Evolutionary conservation across 2,329 filamentous ascomycete genomes (phyloP), one percentile per base, ranked within the genome.

Genomic region (Basipetospora chlamydospora): DNA sequence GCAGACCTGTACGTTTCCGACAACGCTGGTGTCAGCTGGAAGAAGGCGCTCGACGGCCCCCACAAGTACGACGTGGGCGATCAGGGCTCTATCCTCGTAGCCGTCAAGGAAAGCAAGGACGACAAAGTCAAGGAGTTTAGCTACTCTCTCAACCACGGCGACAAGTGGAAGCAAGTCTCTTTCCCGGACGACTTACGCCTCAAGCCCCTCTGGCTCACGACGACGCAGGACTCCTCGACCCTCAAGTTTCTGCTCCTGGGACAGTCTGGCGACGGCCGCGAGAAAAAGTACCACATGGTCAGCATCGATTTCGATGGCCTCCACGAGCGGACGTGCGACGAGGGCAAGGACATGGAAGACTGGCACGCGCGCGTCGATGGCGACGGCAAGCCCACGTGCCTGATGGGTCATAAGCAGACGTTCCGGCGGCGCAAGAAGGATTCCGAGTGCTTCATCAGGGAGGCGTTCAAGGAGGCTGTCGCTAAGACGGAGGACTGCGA

Each of bases 51-150:
- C 5, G 66, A 86, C 12, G 83, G 84, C 15, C 81, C 87, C 10
- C 86, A 96, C 60, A 90, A 92, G 54, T 98, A 93, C 56, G 87
- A 95, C 51, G 92, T 96, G 54, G 90, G 90, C 37, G 88, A 95
- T 47, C 80, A 92, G 45, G 90, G 90, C 2, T 86, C 86, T 12
- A 72, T 98, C 15, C 63, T 98, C 21, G 69, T 96, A 21, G 90
- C 90, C 4, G 66, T 96, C 26, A 68, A 72, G 43, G 83, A 94
- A 47, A 83, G 79, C 1, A 60, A 74, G 26, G 60, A 77, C 39
- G 63, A 79, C 39, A 67, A 73, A 42, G 51, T 73, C 13, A 57
- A 60, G 23, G 66, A 77, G 44, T 55, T 79, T 34, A 64, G 58
- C 26, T 98, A 88, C 56, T 96, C 90, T 1, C 62, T 95, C 18